phyloP scores from a whole-genome alignment of 176 grass and related monocot genomes.

The Microstegium vimineum region DNA sequence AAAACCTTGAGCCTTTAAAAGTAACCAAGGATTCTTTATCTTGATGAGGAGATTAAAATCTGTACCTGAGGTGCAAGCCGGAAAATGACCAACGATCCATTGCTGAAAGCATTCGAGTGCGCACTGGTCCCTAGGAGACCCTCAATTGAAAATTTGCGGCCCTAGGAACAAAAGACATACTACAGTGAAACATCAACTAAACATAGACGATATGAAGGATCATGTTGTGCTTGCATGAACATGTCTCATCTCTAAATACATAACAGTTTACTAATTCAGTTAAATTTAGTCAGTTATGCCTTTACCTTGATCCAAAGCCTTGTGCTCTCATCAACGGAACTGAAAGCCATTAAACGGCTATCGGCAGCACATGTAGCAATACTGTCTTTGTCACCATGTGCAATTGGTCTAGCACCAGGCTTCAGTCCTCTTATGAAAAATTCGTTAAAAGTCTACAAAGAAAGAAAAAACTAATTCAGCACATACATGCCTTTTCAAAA shows the following conservation, averaged over 20 bases:
- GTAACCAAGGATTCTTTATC: constrained; percentile 1
- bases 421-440: constrained; percentile 91
- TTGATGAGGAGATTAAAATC: constrained; percentile 10
- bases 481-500: not conserved
- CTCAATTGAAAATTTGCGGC: constrained; percentile 94
- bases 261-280: not conserved
- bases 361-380: constrained; percentile 92
- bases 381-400: constrained; percentile 39
- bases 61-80: constrained; percentile 90
- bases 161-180: constrained; percentile 43
- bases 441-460: constrained; percentile 87
- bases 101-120: constrained; percentile 41
- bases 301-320: constrained; percentile 98
- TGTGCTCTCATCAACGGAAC: constrained; percentile 68
- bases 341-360: constrained; percentile 85
- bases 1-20: not conserved
- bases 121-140: constrained; percentile 67
- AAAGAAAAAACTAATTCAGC: constrained; percentile 29
- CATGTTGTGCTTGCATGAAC: not conserved
- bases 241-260: not conserved
- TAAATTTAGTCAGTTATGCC: not conserved
- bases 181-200: constrained; percentile 27
- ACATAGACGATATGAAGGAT: constrained; percentile 9
- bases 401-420: constrained; percentile 63
- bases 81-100: constrained; percentile 92